phyloP scores from a whole-genome alignment of 176 grass and related monocot genomes.

The Triticum aestivum region IWGSC_CS_RefSeq_v2.1 NC_057805.1:55550969-55551468 shows the following conservation, averaged over 20 bases:
- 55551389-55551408: neutral
- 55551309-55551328: neutral
- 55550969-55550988: slow-evolving; percentile 26
- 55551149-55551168: neutral
- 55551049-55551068: neutral
- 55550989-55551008: slow-evolving; percentile 33
- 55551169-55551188: neutral
- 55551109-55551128: neutral
- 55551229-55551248: neutral
- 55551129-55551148: neutral
- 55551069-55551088: neutral
- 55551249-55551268: neutral
- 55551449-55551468: neutral
- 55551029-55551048: neutral
- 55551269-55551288: neutral
- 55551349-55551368: neutral
- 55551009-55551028: neutral
- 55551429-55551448: too few species aligned
- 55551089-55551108: neutral
- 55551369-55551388: too few species aligned
- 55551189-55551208: neutral
- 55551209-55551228: neutral
- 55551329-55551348: neutral
- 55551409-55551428: too few species aligned
- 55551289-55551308: neutral